phyloP scores from a whole-genome alignment of 306 rosid species.

The Oxytropis ochrocephala region DNA sequence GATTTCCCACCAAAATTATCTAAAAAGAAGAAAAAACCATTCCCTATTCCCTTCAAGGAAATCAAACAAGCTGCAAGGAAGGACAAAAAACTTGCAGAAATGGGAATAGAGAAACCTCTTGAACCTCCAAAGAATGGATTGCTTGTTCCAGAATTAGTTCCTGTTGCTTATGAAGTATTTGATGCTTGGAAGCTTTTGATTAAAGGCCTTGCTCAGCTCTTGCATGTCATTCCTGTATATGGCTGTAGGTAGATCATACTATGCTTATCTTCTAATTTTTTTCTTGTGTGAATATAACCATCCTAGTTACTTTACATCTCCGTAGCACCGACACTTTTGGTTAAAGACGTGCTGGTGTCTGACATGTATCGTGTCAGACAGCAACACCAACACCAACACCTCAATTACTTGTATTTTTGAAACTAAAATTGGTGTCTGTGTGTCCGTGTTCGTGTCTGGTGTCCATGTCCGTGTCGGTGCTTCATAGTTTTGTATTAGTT shows the following conservation, averaged over 20 bases:
- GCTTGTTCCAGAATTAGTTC: constrained; percentile 69
- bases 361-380: no score
- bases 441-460: no score
- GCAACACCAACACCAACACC: no score
- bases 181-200: constrained; percentile 89
- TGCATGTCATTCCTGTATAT: constrained; percentile 70
- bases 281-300: no score
- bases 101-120: constrained; percentile 84
- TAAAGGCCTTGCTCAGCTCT: constrained; percentile 65
- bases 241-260: constrained; percentile 71
- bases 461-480: no score
- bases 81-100: constrained; percentile 64
- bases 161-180: constrained; percentile 74
- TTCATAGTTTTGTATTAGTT: not conserved
- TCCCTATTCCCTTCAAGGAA: constrained; percentile 67
- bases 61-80: constrained; percentile 55
- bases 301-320: no score
- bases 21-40: constrained; percentile 86
- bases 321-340: no score
- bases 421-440: no score
- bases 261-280: not conserved
- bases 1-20: constrained; percentile 70
- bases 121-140: constrained; percentile 82
- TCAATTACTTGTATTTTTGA: no score
- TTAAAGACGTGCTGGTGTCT: no score